Conservation (phyloP, 768 basidiomycete genomes). For the Tylopilus cervinicoccineus region DNA sequence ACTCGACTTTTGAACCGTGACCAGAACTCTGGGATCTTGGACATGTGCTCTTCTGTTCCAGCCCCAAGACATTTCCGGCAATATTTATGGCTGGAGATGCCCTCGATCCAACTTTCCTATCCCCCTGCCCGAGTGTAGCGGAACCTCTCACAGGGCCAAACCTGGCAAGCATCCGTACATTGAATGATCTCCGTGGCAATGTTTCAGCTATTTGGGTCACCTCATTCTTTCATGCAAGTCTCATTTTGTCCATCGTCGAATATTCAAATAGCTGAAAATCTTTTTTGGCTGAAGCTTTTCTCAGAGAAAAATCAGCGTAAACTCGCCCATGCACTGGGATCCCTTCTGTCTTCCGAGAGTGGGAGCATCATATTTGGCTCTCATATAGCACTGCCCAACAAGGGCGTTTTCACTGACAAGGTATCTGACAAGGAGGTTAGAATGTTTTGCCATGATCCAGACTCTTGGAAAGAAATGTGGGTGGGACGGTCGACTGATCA, state of each 20-base stretch:
- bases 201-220: slow-evolving; percentile 48
- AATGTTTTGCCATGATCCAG: slow-evolving; percentile 25
- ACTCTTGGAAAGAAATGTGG: slow-evolving; percentile 29
- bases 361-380: slow-evolving; percentile 31
- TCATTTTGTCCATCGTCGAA: slow-evolving; percentile 9
- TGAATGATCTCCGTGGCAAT: slow-evolving; percentile 44
- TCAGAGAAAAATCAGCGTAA: slow-evolving; percentile 21
- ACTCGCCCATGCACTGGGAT: slow-evolving; percentile 23
- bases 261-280: slow-evolving; percentile 25
- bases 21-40: slow-evolving; percentile 61
- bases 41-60: slow-evolving; percentile 55
- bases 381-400: slow-evolving; percentile 18
- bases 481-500: slow-evolving; percentile 2
- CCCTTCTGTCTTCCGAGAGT: slow-evolving; percentile 24
- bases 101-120: slow-evolving; percentile 44
- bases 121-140: slow-evolving; percentile 20
- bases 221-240: slow-evolving; percentile 40
- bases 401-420: slow-evolving; percentile 2
- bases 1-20: not conserved
- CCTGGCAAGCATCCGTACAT: slow-evolving; percentile 33
- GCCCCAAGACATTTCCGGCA: slow-evolving; percentile 48
- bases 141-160: slow-evolving; percentile 19
- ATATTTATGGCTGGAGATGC: slow-evolving; percentile 54
- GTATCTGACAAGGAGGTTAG: slow-evolving; percentile 1
- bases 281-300: slow-evolving; percentile 23